These are phyloP conservation scores for Debaryomyces robertsiae DNA, from an alignment of 1,139 yeast species.

Conservation along the genomic window DNA sequence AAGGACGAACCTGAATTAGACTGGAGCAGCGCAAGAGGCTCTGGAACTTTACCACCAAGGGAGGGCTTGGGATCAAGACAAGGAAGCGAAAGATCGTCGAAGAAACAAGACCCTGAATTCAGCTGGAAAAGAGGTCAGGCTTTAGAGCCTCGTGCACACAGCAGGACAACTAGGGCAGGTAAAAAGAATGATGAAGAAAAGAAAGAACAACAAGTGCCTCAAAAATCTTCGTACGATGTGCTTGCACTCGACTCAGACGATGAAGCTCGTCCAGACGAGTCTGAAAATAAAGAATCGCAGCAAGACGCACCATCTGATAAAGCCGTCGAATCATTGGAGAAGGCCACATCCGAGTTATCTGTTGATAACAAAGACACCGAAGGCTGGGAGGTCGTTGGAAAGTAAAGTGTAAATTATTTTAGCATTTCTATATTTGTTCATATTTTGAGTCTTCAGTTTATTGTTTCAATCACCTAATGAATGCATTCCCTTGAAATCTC, in stretches of 20 bases:
- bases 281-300: constrained; percentile 16
- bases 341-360: constrained; percentile 47
- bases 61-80: constrained; percentile 7
- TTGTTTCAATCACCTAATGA: constrained; percentile 7
- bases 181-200: constrained; percentile 24
- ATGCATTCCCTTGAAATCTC: constrained; percentile 1
- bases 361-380: constrained; percentile 42
- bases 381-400: constrained; percentile 70
- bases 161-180: constrained; percentile 20
- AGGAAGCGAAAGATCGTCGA: constrained; percentile 38
- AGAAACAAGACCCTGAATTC: constrained; percentile 44
- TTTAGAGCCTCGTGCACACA: constrained; percentile 28
- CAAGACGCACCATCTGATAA: constrained; percentile 4
- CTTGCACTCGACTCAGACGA: constrained; percentile 61
- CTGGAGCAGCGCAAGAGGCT: constrained; percentile 38
- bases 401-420: constrained; percentile 22
- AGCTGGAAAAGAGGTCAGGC: constrained; percentile 35
- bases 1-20: constrained; percentile 48
- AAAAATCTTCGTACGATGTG: constrained; percentile 65
- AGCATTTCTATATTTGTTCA: neutral
- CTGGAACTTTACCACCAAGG: constrained; percentile 29
- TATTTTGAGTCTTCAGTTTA: constrained; percentile 4
- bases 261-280: constrained; percentile 38
- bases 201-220: constrained; percentile 45
- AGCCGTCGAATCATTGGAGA: constrained; percentile 36